Evolutionary conservation across 2,329 filamentous ascomycete genomes (phyloP).

Genomic region (Arthrobotrys pseudoclavata): DNA sequence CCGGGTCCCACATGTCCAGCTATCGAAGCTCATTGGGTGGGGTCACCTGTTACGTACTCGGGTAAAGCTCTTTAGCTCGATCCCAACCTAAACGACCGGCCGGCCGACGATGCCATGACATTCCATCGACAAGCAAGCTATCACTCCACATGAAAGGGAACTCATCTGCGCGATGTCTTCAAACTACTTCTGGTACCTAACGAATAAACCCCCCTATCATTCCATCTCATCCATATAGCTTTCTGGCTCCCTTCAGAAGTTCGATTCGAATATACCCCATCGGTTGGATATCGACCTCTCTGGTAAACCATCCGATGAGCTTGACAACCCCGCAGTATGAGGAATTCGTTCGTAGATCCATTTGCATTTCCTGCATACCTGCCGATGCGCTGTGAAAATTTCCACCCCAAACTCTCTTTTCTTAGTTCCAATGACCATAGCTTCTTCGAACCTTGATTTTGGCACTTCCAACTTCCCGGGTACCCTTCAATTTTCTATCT

Average conservation of each 20-base stretch:
- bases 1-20: constrained; percentile 22
- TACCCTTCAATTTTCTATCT: neutral
- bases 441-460: neutral
- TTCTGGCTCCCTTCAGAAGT: constrained; percentile 3
- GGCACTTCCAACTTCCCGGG: too few relatives aligned
- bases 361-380: constrained; percentile 14
- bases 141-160: neutral
- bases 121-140: neutral
- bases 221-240: constrained; percentile 1
- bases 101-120: constrained; percentile 11
- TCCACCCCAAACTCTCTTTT: too few relatives aligned
- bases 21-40: constrained; percentile 30
- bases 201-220: neutral
- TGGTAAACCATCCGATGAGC: constrained; percentile 9
- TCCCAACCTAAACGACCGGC: neutral
- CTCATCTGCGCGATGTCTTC: neutral
- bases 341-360: constrained; percentile 5
- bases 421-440: neutral
- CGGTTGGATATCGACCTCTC: constrained; percentile 33
- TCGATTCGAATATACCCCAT: constrained; percentile 39
- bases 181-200: neutral
- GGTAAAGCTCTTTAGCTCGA: neutral
- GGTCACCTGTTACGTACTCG: constrained; percentile 27
- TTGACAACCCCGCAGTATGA: constrained; percentile 12
- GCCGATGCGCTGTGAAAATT: constrained; percentile 3